Base-by-base conservation (phyloP, 2,329 filamentous ascomycete genomes). In the Botryosphaeria dothidea region DNA sequence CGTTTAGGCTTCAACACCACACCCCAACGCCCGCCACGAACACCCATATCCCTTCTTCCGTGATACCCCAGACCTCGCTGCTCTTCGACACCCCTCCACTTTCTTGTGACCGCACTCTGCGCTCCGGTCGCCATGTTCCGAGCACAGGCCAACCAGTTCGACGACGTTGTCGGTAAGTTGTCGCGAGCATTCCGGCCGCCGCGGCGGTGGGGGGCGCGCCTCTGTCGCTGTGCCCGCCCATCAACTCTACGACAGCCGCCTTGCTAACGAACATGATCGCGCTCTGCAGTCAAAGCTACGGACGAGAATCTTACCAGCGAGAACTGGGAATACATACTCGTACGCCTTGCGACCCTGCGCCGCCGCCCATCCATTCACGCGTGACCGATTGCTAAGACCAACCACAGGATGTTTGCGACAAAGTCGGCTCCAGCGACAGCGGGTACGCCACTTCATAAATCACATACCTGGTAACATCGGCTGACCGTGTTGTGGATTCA, bases 221-320 rank as follows among this genome's bases (percentile, higher is more conserved):
- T 29, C 17, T 64, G 41, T 17, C 38, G 21, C 23, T n/a, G 29
- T 36, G 65, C 36, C 61, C 52, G n/a, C 41, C 27, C 29, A 6
- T 9, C 65, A 6, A 8, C 43, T 19, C 23, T 51, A n/a, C n/a
- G n/a, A 49, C 25, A 19, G 17, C 9, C n/a, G n/a, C 11, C 23
- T 46, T 41, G 56, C 60, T 54, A 34, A 62, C 54, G 27, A 4
- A 72, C 25, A 29, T 23, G 38, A 21, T 79, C 67, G 78, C 68
- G 38, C 58, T 19, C 60, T 72, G 70, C 73, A 90, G 89, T 87
- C 74, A 91, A 91, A 81, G 93, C 95, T 75, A 99, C 95, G 65
- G 95, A 99, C 80, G 95, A 99, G 85, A 99, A 97, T 80, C 86
- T 98, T 72, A 98, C 93, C 87, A 96, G 80, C 67, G 84, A 86